Evolutionary conservation across 2,329 filamentous ascomycete species (phyloP).

Genomic region (Ophiostoma novo-ulmi): DNA sequence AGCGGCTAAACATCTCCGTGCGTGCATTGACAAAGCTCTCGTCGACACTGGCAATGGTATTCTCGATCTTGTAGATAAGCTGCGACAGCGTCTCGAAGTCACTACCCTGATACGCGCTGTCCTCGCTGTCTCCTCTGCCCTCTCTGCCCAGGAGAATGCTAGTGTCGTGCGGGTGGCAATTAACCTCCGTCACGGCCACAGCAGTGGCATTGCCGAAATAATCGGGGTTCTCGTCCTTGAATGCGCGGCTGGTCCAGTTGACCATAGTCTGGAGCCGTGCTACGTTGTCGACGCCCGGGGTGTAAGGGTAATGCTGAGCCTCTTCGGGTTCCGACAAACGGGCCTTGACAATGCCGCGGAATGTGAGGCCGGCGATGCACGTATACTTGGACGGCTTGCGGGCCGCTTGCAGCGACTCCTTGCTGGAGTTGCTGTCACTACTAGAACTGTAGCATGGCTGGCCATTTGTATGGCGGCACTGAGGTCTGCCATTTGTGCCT

Average conservation of each 20-base stretch:
- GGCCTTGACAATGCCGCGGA: constrained; percentile 38
- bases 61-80: constrained; percentile 33
- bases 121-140: background rate
- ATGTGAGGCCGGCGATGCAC: constrained; percentile 39
- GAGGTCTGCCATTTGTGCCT: background rate
- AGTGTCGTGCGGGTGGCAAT: constrained; percentile 1
- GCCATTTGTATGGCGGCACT: constrained; percentile 1
- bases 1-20: constrained; percentile 36
- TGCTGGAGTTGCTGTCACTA: background rate
- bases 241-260: constrained; percentile 40
- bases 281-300: constrained; percentile 14
- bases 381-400: constrained; percentile 37
- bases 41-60: constrained; percentile 37
- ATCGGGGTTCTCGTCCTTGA: constrained; percentile 31
- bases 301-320: constrained; percentile 17
- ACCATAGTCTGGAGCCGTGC: constrained; percentile 39
- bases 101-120: background rate
- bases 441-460: background rate
- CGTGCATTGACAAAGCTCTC: constrained; percentile 39
- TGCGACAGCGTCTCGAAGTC: constrained; percentile 29
- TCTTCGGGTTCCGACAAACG: constrained; percentile 29
- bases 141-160: constrained; percentile 1
- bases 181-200: constrained; percentile 36
- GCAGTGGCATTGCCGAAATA: constrained; percentile 43
- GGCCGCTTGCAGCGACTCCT: background rate